These are phyloP conservation scores for Rhododendron ferrugineum DNA, from an alignment of 148 eudicot species.

Conservation along the genomic window DNA sequence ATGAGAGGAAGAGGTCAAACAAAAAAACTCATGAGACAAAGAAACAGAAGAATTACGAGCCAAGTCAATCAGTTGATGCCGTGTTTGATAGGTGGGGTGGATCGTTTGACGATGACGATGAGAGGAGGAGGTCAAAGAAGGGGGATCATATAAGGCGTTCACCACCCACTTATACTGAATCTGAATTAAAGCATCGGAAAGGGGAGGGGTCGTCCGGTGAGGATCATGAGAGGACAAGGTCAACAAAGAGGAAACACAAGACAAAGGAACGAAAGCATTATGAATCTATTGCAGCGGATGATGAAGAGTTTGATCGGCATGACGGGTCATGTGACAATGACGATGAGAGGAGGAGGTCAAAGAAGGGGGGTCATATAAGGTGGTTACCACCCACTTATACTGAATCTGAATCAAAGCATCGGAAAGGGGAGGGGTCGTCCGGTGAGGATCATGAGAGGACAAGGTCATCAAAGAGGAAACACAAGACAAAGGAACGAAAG, in stretches of 20 bases:
- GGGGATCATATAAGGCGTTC: constrained; percentile 32
- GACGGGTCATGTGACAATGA: constrained; percentile 19
- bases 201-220: constrained; percentile 9
- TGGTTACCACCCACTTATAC: constrained; percentile 18
- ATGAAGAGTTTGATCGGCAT: constrained; percentile 24
- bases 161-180: constrained; percentile 15
- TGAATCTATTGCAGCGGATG: constrained; percentile 30
- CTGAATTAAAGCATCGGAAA: constrained; percentile 1
- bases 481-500: constrained; percentile 27
- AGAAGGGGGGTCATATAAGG: constrained; percentile 35
- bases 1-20: constrained; percentile 32
- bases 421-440: constrained; percentile 5
- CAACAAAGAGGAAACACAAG: constrained; percentile 23
- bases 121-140: constrained; percentile 34
- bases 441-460: constrained; percentile 27
- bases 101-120: constrained; percentile 18
- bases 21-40: constrained; percentile 23
- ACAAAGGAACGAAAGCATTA: constrained; percentile 28
- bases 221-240: constrained; percentile 30
- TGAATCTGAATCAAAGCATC: constrained; percentile 8
- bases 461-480: constrained; percentile 26
- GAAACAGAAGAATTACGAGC: constrained; percentile 22
- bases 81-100: constrained; percentile 19
- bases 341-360: constrained; percentile 28
- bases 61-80: constrained; percentile 30